Evolutionary conservation across 257 asterid genomes (phyloP), one percentile per base, ranked within the genome.

Genomic region (Penstemon eatonii): DNA sequence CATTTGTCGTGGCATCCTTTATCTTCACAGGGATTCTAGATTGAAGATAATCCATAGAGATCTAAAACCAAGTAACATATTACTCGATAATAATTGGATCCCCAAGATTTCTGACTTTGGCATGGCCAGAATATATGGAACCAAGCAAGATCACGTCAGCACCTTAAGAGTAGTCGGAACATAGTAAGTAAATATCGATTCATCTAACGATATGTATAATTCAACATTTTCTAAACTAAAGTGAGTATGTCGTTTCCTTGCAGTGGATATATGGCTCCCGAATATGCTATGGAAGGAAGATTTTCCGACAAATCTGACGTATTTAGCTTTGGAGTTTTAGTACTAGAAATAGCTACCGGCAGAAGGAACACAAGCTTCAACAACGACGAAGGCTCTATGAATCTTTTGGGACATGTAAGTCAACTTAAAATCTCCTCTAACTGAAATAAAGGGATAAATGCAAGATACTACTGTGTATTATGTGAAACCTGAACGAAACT

Each of bases 81-180:
- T 84, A 60, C 68, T 84, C 10, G 90, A 87, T 67, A 67, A 82
- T 40, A 72, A 82, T 15, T 81, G 82, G 75, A 82, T 76, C 50
- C 80, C 92, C 5, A 84, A 83, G 52, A 88, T 88, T 63, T 84
- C 95, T 7, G 92, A 88, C 62, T 88, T 88, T 46, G 95, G 86
- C 37, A 70, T 79, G 82, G 96, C 89, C 6, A 86, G 85, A 67
- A 80, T 88, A 53, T 82, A 60, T 33, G 81, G 85, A 42, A 79
- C 76, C 60, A 79, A 66, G n/a, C 79, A 86, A 67, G 87, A 86
- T 74, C 84, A 88, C 69, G 90, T 63, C 72, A 82, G 78, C 66
- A 88, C 92, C 33, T 46, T 5, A 3, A 77, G 88, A 57, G 84
- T 85, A 38, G 86, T 80, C 0, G 95, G 95, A 40, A 87, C 95